Conservation (phyloP, 2,329 filamentous ascomycete species). For the Exophiala xenobiotica region DNA sequence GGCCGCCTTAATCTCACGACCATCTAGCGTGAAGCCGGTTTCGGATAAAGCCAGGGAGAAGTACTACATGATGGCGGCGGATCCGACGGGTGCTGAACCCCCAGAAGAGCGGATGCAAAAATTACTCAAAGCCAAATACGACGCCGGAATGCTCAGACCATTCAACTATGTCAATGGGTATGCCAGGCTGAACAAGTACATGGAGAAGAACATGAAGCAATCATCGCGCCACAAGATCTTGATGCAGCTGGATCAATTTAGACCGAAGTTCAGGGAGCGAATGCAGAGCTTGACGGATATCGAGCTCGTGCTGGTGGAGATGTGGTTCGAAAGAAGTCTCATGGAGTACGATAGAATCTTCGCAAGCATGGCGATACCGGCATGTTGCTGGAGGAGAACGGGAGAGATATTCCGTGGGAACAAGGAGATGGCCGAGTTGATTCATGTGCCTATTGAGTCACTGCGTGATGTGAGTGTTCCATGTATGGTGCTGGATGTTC, state of each 20-base stretch:
- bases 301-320: slow-evolving; percentile 91
- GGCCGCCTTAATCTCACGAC: slow-evolving; percentile 59
- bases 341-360: slow-evolving; percentile 99
- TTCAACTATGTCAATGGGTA: slow-evolving; percentile 99
- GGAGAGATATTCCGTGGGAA: slow-evolving; percentile 97
- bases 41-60: slow-evolving; percentile 69
- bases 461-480: slow-evolving; percentile 74
- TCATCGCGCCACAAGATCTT: slow-evolving; percentile 86
- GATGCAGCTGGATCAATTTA: slow-evolving; percentile 85
- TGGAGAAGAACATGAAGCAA: slow-evolving; percentile 82
- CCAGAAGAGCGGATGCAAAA: slow-evolving; percentile 95
- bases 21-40: slow-evolving; percentile 60
- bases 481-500: slow-evolving; percentile 4
- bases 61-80: slow-evolving; percentile 95
- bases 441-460: slow-evolving; percentile 86
- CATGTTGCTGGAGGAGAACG: slow-evolving; percentile 94
- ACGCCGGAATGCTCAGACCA: slow-evolving; percentile 88
- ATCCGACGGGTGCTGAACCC: slow-evolving; percentile 81
- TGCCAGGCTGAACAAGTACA: slow-evolving; percentile 81
- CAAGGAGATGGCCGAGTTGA: slow-evolving; percentile 97
- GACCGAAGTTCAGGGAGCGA: slow-evolving; percentile 93
- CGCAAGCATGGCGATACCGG: slow-evolving; percentile 97
- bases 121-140: slow-evolving; percentile 90
- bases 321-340: slow-evolving; percentile 96
- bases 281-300: slow-evolving; percentile 90